These are phyloP conservation scores for Aspergillus brunneoviolaceus DNA, from an alignment of 2,329 filamentous ascomycete species.

Conservation along the genomic window DNA sequence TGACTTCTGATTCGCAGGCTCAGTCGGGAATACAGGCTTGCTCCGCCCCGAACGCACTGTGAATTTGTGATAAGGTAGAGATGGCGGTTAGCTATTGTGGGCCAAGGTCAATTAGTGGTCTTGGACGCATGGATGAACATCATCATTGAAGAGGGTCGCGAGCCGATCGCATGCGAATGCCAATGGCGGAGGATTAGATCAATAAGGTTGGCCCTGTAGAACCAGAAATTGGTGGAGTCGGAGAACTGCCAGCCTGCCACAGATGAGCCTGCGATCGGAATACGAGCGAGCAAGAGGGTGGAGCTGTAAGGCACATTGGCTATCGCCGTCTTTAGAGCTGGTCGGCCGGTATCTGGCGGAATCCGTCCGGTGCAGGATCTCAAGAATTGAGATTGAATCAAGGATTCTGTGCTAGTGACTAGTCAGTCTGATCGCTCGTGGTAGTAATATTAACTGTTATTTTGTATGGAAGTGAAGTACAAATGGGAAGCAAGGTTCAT, in stretches of 20 bases:
- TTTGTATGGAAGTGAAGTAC: no score
- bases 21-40: neutral
- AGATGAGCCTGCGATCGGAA: constrained; percentile 2
- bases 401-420: constrained; percentile 5
- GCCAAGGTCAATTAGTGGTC: constrained; percentile 10
- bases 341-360: neutral
- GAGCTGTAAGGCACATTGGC: constrained; percentile 6
- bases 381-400: constrained; percentile 5
- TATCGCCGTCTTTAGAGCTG: neutral
- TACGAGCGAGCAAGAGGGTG: neutral
- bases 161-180: neutral
- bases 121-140: constrained; percentile 2
- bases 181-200: neutral
- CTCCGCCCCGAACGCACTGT: constrained; percentile 10
- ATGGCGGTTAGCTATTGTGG: constrained; percentile 4
- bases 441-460: neutral
- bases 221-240: neutral
- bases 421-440: constrained; percentile 12
- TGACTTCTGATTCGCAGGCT: constrained; percentile 1
- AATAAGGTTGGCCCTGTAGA: neutral
- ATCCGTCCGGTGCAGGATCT: constrained; percentile 11
- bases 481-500: no score
- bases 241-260: neutral
- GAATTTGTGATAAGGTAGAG: constrained; percentile 7
- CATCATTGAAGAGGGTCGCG: neutral